Base-by-base conservation (phyloP, 805 yeast genomes). In the Wickerhamomyces canadensis region DNA sequence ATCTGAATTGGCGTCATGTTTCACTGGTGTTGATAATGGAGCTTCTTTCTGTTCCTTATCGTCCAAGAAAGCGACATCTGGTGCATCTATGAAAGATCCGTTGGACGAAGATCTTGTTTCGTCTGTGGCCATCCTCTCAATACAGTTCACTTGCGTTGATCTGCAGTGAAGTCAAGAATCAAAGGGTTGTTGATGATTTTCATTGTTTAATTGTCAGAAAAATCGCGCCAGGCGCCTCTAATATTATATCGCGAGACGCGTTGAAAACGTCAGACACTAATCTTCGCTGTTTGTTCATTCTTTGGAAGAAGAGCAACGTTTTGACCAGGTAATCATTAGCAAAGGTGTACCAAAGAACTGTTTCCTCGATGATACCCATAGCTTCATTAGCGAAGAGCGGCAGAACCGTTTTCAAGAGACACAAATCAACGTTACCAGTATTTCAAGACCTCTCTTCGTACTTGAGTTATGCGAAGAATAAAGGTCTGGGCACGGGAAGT, bases 401-500 rank as follows among this genome's bases (percentile, higher is more conserved):
- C n/a, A n/a, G 5, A 5, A 16, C 5, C 13, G 5, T n/a, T n/a
- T n/a, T n/a, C n/a, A n/a, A n/a, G n/a, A 29, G 23, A 19, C 9
- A 12, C 24, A 29, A 29, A 29, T 29, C 32, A 19, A 19, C 32
- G 19, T 11, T 29, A n/a, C 23, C 32, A 6, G 24, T 16, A 5
- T 29, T 29, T 13, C 32, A 25, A 14, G 35, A 31, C 15, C 19
- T 42, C 4, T 17, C 16, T 9, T 19, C 38, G 3, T 52, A 52
- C 29, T 33, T 52, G 6, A 23, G 28, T 9, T 42, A 52, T 22
- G 52, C 53, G 3, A 35, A 27, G n/a, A n/a, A 27, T 11, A 49
- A 37, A 29, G 37, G 35, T n/a, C 31, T 47, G 8, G 41, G 35
- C 25, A 42, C 52, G 1, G 40, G 34, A 4, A 44, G 54, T 13